Evolutionary conservation across 2,329 filamentous ascomycete species (phyloP).

Genomic region (Penicillium janthinellum): DNA sequence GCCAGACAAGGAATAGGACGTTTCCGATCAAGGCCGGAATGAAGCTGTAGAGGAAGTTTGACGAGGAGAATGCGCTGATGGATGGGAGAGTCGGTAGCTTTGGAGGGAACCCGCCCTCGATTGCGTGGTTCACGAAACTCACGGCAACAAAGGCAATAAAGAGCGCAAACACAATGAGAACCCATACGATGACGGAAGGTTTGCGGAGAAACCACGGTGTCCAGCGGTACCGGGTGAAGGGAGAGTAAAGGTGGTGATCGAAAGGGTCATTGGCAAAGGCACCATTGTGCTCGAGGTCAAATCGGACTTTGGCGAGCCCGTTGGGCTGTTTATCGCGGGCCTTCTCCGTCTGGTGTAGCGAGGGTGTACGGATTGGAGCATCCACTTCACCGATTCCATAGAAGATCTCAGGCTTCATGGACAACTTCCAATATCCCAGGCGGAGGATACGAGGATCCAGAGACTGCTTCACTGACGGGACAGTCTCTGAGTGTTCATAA

Average conservation of each 20-base stretch:
- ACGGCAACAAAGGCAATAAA: conserved; percentile 73
- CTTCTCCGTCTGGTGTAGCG: conserved; percentile 35
- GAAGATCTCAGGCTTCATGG: conserved; percentile 69
- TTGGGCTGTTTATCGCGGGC: conserved; percentile 32
- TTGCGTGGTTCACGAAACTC: conserved; percentile 71
- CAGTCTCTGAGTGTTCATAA: conserved; percentile 70
- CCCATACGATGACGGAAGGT: conserved; percentile 65
- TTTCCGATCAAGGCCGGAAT: conserved; percentile 61
- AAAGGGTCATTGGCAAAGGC: conserved; percentile 47
- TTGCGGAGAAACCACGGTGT: conserved; percentile 76
- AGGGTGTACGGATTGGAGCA: conserved; percentile 50
- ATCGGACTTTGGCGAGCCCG: conserved; percentile 37
- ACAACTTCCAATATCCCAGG: conserved; percentile 83
- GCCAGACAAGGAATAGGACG: conserved; percentile 60
- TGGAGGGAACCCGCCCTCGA: conserved; percentile 72
- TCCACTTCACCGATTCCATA: conserved; percentile 75
- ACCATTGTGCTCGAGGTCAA: conserved; percentile 43
- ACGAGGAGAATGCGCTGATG: conserved; percentile 71
- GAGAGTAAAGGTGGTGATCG: conserved; percentile 55
- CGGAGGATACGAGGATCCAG: conserved; percentile 63
- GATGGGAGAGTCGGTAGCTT: conserved; percentile 63
- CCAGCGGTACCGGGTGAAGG: conserved; percentile 63
- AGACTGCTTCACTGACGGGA: conserved; percentile 49
- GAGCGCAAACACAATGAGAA: conserved; percentile 61
- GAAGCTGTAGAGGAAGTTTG: conserved; percentile 82